phyloP scores from a whole-genome alignment of 495 filamentous ascomycete species.

The Aspergillus nidulans region DNA sequence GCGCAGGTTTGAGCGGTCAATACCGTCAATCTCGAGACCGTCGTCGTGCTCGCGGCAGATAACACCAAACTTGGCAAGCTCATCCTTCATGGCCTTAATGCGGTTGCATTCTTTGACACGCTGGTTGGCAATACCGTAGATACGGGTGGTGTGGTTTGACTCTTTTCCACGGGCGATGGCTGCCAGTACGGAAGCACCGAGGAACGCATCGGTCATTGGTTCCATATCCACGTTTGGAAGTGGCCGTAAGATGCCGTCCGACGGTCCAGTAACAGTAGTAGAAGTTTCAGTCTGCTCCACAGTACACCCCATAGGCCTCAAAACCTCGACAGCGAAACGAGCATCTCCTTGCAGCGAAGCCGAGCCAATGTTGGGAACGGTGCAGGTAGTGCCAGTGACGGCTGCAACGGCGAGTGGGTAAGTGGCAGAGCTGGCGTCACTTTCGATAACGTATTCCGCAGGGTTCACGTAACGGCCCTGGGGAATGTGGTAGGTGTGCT shows the following conservation, averaged over 20 bases:
- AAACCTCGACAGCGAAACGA: constrained; percentile 86
- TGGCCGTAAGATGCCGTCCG: constrained; percentile 62
- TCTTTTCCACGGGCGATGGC: constrained; percentile 70
- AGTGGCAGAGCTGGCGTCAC: constrained; percentile 95
- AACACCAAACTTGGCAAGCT: constrained; percentile 95
- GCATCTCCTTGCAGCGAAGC: constrained; percentile 92
- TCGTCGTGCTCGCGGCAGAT: constrained; percentile 82
- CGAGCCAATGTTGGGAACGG: constrained; percentile 92
- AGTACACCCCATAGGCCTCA: constrained; percentile 87
- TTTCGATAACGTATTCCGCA: constrained; percentile 83
- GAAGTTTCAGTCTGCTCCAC: constrained; percentile 81
- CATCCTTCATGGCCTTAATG: constrained; percentile 91
- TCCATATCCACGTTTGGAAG: constrained; percentile 91
- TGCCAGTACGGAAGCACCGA: constrained; percentile 89
- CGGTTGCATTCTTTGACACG: constrained; percentile 98
- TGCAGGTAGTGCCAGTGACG: constrained; percentile 90
- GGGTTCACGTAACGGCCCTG: constrained; percentile 82
- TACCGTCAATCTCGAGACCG: constrained; percentile 81
- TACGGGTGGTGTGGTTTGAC: constrained; percentile 62
- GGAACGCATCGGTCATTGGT: constrained; percentile 98
- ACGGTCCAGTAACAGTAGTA: constrained; percentile 91
- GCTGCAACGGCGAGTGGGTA: constrained; percentile 95
- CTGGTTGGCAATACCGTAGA: constrained; percentile 97
- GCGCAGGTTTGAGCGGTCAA: constrained; percentile 54
- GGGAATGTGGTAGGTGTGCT: constrained; percentile 93